These are phyloP conservation scores for Colletotrichum sp. DNA, from an alignment of 2,329 filamentous ascomycete species.

Conservation along the genomic window DNA sequence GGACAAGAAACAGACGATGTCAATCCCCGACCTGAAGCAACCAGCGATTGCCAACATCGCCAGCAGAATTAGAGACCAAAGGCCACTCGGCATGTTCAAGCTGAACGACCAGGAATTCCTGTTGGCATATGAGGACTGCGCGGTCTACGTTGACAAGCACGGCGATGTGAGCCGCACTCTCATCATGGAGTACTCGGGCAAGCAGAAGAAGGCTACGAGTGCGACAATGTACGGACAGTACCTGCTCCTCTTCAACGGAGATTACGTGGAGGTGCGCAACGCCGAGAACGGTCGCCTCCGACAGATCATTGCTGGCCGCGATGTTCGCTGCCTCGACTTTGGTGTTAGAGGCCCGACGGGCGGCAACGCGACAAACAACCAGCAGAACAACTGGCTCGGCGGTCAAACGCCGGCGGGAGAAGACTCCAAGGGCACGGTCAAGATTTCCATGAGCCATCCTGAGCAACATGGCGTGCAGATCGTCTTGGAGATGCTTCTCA, in stretches of 20 bases:
- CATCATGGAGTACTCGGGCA: constrained; percentile 99
- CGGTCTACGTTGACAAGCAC: constrained; percentile 97
- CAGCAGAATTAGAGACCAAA: constrained; percentile 79
- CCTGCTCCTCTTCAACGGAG: constrained; percentile 89
- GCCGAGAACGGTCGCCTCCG: constrained; percentile 92
- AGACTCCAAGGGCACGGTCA: constrained; percentile 76
- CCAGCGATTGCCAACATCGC: constrained; percentile 86
- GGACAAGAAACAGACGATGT: constrained; percentile 96
- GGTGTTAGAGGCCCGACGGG: constrained; percentile 70
- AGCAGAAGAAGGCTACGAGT: constrained; percentile 75
- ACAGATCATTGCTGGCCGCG: constrained; percentile 91
- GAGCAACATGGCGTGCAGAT: constrained; percentile 84
- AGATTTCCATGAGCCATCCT: constrained; percentile 95
- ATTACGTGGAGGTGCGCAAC: constrained; percentile 97
- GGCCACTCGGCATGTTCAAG: constrained; percentile 94
- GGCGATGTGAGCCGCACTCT: constrained; percentile 93
- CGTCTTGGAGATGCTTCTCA: constrained; percentile 89
- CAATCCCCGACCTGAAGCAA: constrained; percentile 83
- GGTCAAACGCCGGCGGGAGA: constrained; percentile 39
- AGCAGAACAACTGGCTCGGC: constrained; percentile 31
- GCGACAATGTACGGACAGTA: constrained; percentile 93
- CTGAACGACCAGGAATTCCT: constrained; percentile 92
- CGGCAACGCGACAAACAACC: constrained; percentile 39
- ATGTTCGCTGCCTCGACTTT: constrained; percentile 88
- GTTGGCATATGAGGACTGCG: constrained; percentile 92